phyloP scores from a whole-genome alignment of 2,329 filamentous ascomycete species.

The Penicillium sumatraense region DNA sequence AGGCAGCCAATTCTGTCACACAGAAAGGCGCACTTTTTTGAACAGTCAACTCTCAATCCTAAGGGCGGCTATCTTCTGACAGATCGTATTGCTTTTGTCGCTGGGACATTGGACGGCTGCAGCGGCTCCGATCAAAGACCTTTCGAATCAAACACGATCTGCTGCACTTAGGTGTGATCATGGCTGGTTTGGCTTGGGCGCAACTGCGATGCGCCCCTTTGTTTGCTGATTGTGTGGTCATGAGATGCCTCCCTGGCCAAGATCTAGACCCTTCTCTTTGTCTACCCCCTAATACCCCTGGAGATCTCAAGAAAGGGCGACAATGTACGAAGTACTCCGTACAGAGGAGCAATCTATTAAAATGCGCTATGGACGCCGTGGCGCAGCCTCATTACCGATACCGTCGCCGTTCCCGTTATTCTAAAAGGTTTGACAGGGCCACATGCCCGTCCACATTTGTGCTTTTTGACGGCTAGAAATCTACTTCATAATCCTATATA shows the following conservation, averaged over 20 bases:
- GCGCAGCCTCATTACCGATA: background rate
- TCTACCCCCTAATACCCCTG: background rate
- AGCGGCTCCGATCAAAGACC: slow-evolving; percentile 23
- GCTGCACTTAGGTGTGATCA: slow-evolving; percentile 23
- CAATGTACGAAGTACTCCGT: no score
- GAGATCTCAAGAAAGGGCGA: background rate
- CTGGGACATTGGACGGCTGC: slow-evolving; percentile 14
- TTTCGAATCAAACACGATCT: slow-evolving; percentile 12
- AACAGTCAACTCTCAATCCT: background rate
- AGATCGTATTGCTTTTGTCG: slow-evolving; percentile 21
- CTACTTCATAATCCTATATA: background rate
- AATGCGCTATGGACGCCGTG: background rate
- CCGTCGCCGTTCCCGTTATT: background rate
- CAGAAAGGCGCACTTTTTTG: no score
- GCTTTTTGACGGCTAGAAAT: no score
- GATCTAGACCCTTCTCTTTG: slow-evolving; percentile 15
- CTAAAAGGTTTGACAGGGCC: background rate
- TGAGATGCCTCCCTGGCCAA: slow-evolving; percentile 5
- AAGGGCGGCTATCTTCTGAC: slow-evolving; percentile 25
- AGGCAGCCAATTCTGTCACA: slow-evolving; percentile 6
- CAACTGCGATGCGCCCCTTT: slow-evolving; percentile 19
- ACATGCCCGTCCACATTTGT: background rate
- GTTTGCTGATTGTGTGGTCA: slow-evolving; percentile 23
- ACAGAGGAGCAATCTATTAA: no score
- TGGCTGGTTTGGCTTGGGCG: slow-evolving; percentile 18